Evolutionary conservation across 352 stramenopile genomes (phyloP).

Genomic region (Pythium volutum): DNA sequence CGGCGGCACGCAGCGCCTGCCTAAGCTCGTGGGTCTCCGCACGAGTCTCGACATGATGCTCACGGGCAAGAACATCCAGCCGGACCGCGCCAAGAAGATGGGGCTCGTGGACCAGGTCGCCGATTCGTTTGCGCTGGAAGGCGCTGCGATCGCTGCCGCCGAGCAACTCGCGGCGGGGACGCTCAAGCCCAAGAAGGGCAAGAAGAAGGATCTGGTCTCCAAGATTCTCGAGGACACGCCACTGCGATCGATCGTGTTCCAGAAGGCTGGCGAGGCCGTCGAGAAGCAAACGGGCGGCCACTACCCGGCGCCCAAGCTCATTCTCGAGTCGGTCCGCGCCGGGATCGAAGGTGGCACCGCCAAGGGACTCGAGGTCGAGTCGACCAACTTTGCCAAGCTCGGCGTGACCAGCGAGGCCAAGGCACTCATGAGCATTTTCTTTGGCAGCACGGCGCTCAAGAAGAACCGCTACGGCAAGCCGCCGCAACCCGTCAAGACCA

Average conservation of each 20-base stretch:
- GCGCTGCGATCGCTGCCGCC: slow-evolving; percentile 88
- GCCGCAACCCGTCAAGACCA: slow-evolving; percentile 84
- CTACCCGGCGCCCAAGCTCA: slow-evolving; percentile 95
- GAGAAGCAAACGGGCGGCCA: slow-evolving; percentile 97
- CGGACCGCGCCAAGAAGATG: slow-evolving; percentile 97
- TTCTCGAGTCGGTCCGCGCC: slow-evolving; percentile 90
- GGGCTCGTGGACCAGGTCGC: slow-evolving; percentile 96
- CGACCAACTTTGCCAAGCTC: slow-evolving; percentile 95
- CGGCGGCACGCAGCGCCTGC: slow-evolving; percentile 97
- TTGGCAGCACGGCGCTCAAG: slow-evolving; percentile 97
- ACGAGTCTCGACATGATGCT: slow-evolving; percentile 97
- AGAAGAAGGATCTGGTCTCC: slow-evolving; percentile 83
- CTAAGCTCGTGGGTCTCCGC: slow-evolving; percentile 91
- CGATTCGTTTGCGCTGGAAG: slow-evolving; percentile 88
- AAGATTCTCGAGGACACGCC: slow-evolving; percentile 94
- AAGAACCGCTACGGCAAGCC: slow-evolving; percentile 95
- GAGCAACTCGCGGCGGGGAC: slow-evolving; percentile 87
- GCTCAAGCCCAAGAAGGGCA: slow-evolving; percentile 90
- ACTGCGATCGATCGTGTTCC: slow-evolving; percentile 91
- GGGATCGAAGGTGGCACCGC: slow-evolving; percentile 78
- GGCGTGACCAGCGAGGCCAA: slow-evolving; percentile 94
- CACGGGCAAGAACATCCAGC: slow-evolving; percentile 94
- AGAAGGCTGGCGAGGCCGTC: slow-evolving; percentile 95
- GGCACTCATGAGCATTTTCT: slow-evolving; percentile 97
- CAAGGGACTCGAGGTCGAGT: slow-evolving; percentile 91